A percentile compares a stretch with the other conserved stretches of the same genome.
These are phyloP conservation scores for Gymnopilus dilepis DNA, from an alignment of 768 basidiomycete species.

Conservation along the genomic window DNA sequence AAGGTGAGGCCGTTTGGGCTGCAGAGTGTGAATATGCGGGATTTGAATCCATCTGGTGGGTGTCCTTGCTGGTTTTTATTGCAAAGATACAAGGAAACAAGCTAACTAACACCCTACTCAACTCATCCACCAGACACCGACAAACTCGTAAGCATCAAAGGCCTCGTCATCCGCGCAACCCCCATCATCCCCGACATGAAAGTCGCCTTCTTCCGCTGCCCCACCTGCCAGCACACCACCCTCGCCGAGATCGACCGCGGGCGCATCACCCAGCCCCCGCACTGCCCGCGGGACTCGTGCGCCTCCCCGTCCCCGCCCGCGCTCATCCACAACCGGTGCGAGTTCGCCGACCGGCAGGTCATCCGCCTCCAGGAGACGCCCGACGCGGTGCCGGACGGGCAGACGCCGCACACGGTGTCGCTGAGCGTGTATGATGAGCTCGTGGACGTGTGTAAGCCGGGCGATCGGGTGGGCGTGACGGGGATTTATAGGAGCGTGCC, in stretches of 20 bases:
- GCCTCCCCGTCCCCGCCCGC: constrained; percentile 88
- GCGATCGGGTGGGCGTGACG: constrained; percentile 88
- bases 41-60: constrained; percentile 89
- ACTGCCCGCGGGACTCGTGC: constrained; percentile 94
- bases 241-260: constrained; percentile 98
- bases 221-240: constrained; percentile 94
- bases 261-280: constrained; percentile 90
- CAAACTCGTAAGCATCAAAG: constrained; percentile 95
- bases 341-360: constrained; percentile 95
- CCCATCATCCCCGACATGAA: constrained; percentile 99
- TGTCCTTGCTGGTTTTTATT: no score
- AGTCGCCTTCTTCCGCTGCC: constrained; percentile 96
- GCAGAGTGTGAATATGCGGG: constrained; percentile 88
- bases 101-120: neutral
- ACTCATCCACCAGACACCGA: constrained; percentile 79
- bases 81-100: neutral
- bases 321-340: constrained; percentile 95
- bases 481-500: constrained; percentile 96
- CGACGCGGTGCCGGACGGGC: constrained; percentile 96
- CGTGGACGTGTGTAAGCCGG: constrained; percentile 95
- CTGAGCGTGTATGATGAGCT: constrained; percentile 98
- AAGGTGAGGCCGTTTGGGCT: constrained; percentile 94
- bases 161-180: constrained; percentile 95
- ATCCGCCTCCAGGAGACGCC: constrained; percentile 97
- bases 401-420: constrained; percentile 97